Base-by-base conservation (phyloP, 2,329 filamentous ascomycete genomes). In the Aspergillus pseudoglaucus region DNA sequence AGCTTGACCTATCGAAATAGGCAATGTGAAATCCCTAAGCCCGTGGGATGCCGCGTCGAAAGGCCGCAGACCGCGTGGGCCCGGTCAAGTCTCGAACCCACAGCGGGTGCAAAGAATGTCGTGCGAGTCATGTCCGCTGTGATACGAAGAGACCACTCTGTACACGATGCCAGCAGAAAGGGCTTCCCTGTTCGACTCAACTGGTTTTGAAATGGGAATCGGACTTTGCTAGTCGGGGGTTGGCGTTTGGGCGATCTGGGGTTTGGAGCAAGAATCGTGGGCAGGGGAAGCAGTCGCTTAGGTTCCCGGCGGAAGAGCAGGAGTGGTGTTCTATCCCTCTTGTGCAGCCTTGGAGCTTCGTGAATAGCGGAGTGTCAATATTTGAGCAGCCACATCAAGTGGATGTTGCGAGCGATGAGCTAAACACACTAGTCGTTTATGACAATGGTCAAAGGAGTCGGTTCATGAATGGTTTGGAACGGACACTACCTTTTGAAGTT, bases 171-270 rank as follows among this genome's bases (percentile, higher is more conserved):
- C 48, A 49, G 46, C 60, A 65, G 48, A 66, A 61, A 53, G 63
- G 64, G 1, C 48, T 71, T 14, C 54, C 55, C 4, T 72, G 69
- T 47, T 62, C 63, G 10, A 67, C 64, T 4, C 61, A 67, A 47
- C 52, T 71, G 56, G 56, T 63, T 39, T 46, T 68, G 10, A 68
- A 68, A 56, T 68, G 66, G 66, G 59, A 68, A 50, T 63, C 64
- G 2, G 71, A 73, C 47, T 73, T 70, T 50, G 54, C 53, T 45
- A 67, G 60, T 45, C 67, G 66, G 7, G 71, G 70, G 9, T 53
- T 70, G 45, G 70, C 71, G 4, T 73, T 73, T 56, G 71, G 71
- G 4, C 60, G 70, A 45, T 58, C 67, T 20, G 70, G 71, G 32
- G 63, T 71, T 32, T 72, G 71, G 70, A 68, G 57, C 47, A 68